Evolutionary conservation across 2,329 filamentous ascomycete genomes (phyloP).

Genomic region (Colletotrichum tamarilloi): DNA sequence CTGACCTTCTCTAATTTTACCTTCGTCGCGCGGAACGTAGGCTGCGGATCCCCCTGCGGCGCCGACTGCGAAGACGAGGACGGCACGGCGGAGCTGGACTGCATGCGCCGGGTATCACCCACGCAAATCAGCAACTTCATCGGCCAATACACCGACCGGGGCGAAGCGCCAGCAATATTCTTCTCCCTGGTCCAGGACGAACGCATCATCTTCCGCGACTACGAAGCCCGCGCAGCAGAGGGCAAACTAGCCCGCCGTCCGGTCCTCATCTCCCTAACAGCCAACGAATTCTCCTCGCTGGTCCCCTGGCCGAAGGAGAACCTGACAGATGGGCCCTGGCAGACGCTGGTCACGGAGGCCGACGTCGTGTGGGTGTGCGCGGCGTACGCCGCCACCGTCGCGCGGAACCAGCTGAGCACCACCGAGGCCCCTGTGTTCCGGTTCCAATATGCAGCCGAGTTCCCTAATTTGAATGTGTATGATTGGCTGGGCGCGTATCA

Average conservation of each 20-base stretch:
- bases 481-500: conserved; percentile 57
- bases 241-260: conserved; percentile 43
- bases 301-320: conserved; percentile 42
- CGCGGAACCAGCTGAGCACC: conserved; percentile 39
- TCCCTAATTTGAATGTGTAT: conserved; percentile 51
- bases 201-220: conserved; percentile 44
- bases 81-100: conserved; percentile 45
- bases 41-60: conserved; percentile 44
- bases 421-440: conserved; percentile 48
- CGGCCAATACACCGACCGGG: conserved; percentile 42
- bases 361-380: conserved; percentile 43
- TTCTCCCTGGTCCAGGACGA: conserved; percentile 45
- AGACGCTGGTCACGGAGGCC: conserved; percentile 28
- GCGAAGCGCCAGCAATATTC: conserved; percentile 37
- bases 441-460: conserved; percentile 53
- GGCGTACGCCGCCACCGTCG: conserved; percentile 40
- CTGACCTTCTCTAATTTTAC: conserved; percentile 45
- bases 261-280: conserved; percentile 45
- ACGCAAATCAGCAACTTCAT: conserved; percentile 45
- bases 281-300: conserved; percentile 46
- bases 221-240: conserved; percentile 39
- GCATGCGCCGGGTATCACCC: conserved; percentile 49
- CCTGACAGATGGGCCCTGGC: conserved; percentile 43
- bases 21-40: conserved; percentile 47
- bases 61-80: conserved; percentile 15